A percentile compares a stretch with the other conserved stretches of the same genome.
Conservation (phyloP, 177 flowering plant species). For the Vitis hybrid region DNA sequence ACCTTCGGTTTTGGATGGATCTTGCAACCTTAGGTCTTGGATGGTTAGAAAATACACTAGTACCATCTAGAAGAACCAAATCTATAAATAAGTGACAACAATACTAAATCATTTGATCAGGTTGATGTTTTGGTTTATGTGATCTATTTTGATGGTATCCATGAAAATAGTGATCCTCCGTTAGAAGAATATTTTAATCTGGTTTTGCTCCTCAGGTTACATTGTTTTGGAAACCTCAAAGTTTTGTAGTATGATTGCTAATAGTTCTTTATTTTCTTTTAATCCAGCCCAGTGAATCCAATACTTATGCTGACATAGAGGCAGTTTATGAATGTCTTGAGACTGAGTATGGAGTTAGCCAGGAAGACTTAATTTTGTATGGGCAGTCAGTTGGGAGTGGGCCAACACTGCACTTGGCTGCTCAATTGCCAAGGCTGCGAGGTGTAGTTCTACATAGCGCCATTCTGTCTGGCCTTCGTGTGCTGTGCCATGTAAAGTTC, state of each 20-base stretch:
- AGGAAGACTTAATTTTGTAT: slow-evolving; percentile 86
- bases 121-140: neutral
- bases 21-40: no score
- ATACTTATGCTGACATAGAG: slow-evolving; percentile 97
- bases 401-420: slow-evolving; percentile 93
- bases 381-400: slow-evolving; percentile 99
- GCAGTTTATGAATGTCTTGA: slow-evolving; percentile 93
- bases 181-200: neutral
- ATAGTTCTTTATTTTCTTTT: slow-evolving; percentile 8
- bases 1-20: no score
- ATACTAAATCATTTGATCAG: neutral
- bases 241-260: neutral
- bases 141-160: neutral
- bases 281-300: slow-evolving; percentile 86
- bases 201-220: neutral
- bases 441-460: slow-evolving; percentile 98
- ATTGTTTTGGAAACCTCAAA: neutral
- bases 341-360: slow-evolving; percentile 86
- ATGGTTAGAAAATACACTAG: no score
- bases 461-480: slow-evolving; percentile 98
- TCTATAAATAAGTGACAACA: no score
- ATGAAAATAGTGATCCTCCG: no score
- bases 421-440: slow-evolving; percentile 83
- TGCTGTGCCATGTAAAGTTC: slow-evolving; percentile 80
- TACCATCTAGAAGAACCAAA: no score